Evolutionary conservation across 176 grass and related monocot genomes (phyloP), one percentile per base, ranked within the genome.

Genomic region (Melocanna baccifera): DNA sequence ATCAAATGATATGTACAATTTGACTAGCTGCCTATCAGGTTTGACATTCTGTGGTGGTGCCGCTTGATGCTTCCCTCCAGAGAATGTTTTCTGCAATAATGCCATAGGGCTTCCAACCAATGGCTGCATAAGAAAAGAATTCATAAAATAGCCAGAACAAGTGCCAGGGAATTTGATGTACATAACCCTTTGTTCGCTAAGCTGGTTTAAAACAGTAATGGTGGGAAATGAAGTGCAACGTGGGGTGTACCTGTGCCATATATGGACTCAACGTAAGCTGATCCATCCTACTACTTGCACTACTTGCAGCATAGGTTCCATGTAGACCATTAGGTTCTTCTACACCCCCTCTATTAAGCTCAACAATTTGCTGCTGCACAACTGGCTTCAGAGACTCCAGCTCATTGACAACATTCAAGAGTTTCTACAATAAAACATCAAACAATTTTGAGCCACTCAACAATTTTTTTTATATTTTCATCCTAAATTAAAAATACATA

Each of bases 381-480:
- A 81, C 78, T 26, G 96, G 96, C 90, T 98, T 98, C 37, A 98
- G 77, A 52, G 89, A 84, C 85, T 95, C 96, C 63, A 98, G 87
- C 84, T 95, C 96, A 76, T 89, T 87, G 40, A 98, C 62, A 47
- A 98, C 91, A 89, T 77, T 82, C 75, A 89, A 76, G 69, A 98
- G 80, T 94, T 95, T 98, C 96, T 98, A 81, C 29, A n/a, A n/a
- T n/a, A n/a, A n/a, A 87, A 87, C 22, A 62, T 86, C 85, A 48
- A 28, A 63, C 9, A 68, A 77, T 47, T 72, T 67, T 69, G 30
- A 71, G 43, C 7, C 34, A 71, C 12, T 45, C 43, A 65, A 50
- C n/a, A 75, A 42, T 46, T n/a, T 26, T 48, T 51, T 78, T 47
- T 11, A 32, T 43, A 72, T 22, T 59, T 45, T 19, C 7, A 50